phyloP scores from a whole-genome alignment of 192 early-diverging fungal genomes.

The Podila horticola region DNA sequence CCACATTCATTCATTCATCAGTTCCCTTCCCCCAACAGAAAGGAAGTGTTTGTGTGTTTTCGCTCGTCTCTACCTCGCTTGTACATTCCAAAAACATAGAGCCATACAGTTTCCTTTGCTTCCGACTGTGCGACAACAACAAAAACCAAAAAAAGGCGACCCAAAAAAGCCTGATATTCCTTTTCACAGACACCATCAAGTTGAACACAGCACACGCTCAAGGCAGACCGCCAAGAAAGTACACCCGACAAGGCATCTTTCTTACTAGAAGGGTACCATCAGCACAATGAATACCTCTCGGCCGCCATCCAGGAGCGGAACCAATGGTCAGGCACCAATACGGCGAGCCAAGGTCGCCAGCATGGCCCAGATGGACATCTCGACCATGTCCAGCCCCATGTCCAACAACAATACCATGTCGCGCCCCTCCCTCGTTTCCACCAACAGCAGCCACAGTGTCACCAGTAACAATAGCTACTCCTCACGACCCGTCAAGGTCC shows the following conservation, averaged over 20 bases:
- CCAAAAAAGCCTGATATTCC: not conserved
- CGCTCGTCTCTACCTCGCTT: too few relatives aligned
- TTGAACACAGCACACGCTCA: not conserved
- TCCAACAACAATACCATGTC: constrained; percentile 5
- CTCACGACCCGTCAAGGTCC: constrained; percentile 20
- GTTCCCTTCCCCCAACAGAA: too few relatives aligned
- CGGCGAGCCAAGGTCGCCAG: constrained; percentile 27
- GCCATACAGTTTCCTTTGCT: too few relatives aligned
- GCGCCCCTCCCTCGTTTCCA: constrained; percentile 4
- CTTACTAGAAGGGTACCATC: too few relatives aligned
- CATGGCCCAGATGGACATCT: constrained; percentile 37
- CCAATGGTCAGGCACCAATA: not conserved
- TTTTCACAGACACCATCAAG: not conserved
- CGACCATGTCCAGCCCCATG: constrained; percentile 8
- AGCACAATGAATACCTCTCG: constrained; percentile 1
- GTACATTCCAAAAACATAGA: too few relatives aligned
- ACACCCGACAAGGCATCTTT: too few relatives aligned
- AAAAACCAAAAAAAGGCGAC: not conserved
- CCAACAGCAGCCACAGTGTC: not conserved
- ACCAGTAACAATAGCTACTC: constrained; percentile 14
- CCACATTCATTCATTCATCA: not conserved
- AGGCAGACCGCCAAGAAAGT: not conserved
- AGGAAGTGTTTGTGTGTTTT: too few relatives aligned
- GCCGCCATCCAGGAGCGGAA: constrained; percentile 1
- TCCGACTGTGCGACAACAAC: not conserved